Evolutionary conservation across 1,284 basidiomycete species (phyloP).

Genomic region (Cystobasidium slooffiae): DNA sequence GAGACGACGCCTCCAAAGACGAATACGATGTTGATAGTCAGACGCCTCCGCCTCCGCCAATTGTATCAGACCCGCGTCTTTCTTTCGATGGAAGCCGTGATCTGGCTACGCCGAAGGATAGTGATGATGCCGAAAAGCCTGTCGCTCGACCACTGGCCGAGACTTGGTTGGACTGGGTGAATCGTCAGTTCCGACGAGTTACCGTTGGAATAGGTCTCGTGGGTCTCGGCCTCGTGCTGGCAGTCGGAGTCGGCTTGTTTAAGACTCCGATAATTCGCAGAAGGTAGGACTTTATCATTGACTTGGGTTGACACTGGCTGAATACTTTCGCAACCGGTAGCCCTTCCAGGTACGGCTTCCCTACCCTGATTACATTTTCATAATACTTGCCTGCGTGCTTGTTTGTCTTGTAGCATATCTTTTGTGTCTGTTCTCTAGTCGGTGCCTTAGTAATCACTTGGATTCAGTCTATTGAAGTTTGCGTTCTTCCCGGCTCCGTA

Average conservation of each 20-base stretch:
- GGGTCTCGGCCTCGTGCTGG: constrained; percentile 20
- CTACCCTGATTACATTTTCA: too few relatives aligned
- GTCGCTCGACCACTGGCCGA: neutral
- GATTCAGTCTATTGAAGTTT: too few relatives aligned
- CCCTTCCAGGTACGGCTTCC: too few relatives aligned
- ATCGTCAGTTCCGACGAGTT: neutral
- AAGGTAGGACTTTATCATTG: neutral
- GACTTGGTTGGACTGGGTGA: constrained; percentile 19
- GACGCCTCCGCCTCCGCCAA: neutral
- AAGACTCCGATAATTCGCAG: constrained; percentile 5
- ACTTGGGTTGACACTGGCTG: neutral
- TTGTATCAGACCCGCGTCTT: neutral
- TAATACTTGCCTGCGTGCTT: too few relatives aligned
- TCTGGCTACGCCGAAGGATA: neutral
- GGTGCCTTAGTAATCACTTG: too few relatives aligned
- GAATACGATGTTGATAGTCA: neutral
- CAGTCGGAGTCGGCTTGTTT: constrained; percentile 16
- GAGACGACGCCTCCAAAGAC: neutral
- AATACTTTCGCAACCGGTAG: too few relatives aligned
- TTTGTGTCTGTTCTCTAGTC: too few relatives aligned
- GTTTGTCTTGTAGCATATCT: too few relatives aligned
- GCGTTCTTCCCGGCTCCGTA: too few relatives aligned
- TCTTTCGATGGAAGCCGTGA: neutral
- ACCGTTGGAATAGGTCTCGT: constrained; percentile 17
- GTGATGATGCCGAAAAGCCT: neutral